Evolutionary conservation across 192 early-diverging fungal species (phyloP).

Genomic region (Funneliformis geosporum): DNA sequence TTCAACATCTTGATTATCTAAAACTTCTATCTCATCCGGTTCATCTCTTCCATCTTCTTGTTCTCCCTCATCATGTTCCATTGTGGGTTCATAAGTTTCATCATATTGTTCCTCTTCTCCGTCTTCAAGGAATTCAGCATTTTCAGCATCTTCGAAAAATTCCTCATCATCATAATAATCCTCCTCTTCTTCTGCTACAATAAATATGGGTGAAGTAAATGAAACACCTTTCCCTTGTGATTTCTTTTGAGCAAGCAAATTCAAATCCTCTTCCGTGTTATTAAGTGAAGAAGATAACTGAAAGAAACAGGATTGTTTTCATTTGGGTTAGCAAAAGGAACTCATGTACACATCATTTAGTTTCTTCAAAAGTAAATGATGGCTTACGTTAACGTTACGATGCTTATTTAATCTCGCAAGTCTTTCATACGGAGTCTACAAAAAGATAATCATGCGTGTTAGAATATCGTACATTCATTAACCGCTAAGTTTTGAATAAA

Average conservation of each 20-base stretch:
- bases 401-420: slow-evolving; percentile 77
- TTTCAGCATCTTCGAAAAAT: slow-evolving; percentile 16
- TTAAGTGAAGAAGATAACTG: slow-evolving; percentile 29
- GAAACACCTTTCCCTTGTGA: slow-evolving; percentile 1
- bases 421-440: slow-evolving; percentile 74
- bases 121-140: slow-evolving; percentile 43
- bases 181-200: slow-evolving; percentile 46
- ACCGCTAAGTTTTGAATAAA: not conserved
- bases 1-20: not conserved
- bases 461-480: not conserved
- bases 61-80: slow-evolving; percentile 47
- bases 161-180: slow-evolving; percentile 51
- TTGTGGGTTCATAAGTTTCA: slow-evolving; percentile 11
- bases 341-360: not conserved
- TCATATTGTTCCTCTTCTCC: slow-evolving; percentile 35
- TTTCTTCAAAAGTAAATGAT: not conserved
- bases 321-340: not conserved
- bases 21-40: slow-evolving; percentile 28
- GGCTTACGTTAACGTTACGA: slow-evolving; percentile 64
- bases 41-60: slow-evolving; percentile 42
- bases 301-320: not conserved
- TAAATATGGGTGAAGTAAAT: slow-evolving; percentile 23
- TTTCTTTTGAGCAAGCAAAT: slow-evolving; percentile 1
- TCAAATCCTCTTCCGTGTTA: slow-evolving; percentile 18
- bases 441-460: not conserved